These are phyloP conservation scores for Boletellus ananas DNA, from an alignment of 768 basidiomycete species.

Conservation along the genomic window DNA sequence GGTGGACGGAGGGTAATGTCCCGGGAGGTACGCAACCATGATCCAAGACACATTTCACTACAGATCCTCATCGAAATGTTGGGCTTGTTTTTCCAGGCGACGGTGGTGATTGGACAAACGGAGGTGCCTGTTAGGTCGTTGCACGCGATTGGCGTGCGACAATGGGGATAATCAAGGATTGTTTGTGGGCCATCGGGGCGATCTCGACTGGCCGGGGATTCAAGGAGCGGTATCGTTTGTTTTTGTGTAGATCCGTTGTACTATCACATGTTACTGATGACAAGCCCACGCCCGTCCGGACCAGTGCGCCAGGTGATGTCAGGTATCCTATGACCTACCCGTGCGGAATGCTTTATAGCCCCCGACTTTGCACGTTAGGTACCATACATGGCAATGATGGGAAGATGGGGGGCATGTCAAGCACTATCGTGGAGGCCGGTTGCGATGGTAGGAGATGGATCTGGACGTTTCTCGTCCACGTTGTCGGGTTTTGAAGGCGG, in stretches of 20 bases:
- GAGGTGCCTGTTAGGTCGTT: constrained; percentile 45
- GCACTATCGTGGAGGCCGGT: neutral
- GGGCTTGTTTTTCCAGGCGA: constrained; percentile 31
- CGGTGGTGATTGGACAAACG: constrained; percentile 53
- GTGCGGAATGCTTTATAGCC: neutral
- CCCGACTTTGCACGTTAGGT: neutral
- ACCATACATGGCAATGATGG: neutral
- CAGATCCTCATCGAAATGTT: no score
- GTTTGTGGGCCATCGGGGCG: neutral
- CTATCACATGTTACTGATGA: neutral
- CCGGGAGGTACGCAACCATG: constrained; percentile 36
- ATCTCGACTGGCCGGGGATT: no score
- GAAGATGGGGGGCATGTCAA: neutral
- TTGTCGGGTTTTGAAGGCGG: constrained; percentile 44
- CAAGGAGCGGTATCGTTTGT: neutral
- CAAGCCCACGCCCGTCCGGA: neutral
- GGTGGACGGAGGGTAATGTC: constrained; percentile 58
- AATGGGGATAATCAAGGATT: neutral
- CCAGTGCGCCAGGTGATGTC: neutral
- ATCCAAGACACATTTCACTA: neutral
- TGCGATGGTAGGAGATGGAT: neutral
- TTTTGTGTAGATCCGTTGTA: neutral
- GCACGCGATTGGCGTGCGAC: neutral
- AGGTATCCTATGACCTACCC: neutral
- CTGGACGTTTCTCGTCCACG: neutral